Conservation (phyloP, 495 filamentous ascomycete species). For the Penicillium lividum region DNA sequence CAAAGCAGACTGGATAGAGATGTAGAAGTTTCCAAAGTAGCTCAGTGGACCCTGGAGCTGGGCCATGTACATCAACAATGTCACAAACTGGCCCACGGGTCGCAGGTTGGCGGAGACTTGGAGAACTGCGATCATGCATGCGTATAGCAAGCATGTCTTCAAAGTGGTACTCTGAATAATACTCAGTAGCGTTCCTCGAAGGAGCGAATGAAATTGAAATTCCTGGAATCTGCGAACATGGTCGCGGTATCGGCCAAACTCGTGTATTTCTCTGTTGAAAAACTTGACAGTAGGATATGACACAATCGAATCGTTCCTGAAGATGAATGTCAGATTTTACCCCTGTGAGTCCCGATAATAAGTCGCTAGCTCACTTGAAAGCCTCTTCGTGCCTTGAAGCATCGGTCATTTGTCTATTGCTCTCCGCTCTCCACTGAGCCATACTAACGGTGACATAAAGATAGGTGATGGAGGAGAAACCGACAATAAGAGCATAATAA, state of each 20-base stretch:
- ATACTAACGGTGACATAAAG: constrained; percentile 81
- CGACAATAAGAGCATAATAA: constrained; percentile 75
- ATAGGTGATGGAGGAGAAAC: constrained; percentile 76
- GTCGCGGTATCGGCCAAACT: not conserved
- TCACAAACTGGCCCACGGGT: not conserved
- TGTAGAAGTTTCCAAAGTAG: constrained; percentile 85
- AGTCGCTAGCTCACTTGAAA: constrained; percentile 53
- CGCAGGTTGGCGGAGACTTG: not conserved
- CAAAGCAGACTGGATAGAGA: constrained; percentile 81
- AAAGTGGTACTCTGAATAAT: not conserved
- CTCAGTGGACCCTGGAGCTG: not conserved
- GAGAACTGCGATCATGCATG: not conserved
- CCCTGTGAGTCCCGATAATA: not conserved
- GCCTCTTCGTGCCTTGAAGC: constrained; percentile 80
- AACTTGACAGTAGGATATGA: not conserved
- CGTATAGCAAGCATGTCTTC: not conserved
- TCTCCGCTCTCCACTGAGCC: constrained; percentile 74
- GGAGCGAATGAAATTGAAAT: too few species aligned
- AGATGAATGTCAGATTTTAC: not conserved
- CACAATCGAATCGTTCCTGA: not conserved
- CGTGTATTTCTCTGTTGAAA: not conserved
- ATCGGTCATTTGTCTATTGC: constrained; percentile 77
- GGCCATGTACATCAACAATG: not conserved
- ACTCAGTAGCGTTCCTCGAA: not conserved
- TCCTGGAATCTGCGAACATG: too few species aligned